Base-by-base conservation (phyloP, 2,329 filamentous ascomycete species). In the Aspergillus brunneoviolaceus region DNA sequence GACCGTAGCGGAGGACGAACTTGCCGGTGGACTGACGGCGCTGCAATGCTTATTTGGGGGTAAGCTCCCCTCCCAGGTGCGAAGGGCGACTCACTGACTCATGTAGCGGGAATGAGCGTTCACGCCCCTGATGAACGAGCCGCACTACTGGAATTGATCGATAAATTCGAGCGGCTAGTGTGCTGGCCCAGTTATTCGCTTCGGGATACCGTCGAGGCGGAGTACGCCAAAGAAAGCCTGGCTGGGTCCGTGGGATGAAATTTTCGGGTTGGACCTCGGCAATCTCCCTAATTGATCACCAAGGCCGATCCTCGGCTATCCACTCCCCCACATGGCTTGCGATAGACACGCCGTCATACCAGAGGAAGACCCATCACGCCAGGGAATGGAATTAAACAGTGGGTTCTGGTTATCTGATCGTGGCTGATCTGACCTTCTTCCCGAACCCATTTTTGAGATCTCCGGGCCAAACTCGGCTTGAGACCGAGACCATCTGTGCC, bases 1-100 rank as follows among this genome's bases (percentile, higher is more conserved):
- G 45, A 65, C 63, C 5, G 52, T 70, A 10, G 60, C 66, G 21
- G 60, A 65, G 21, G 51, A 60, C 6, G 64, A 71, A 31, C 51
- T 62, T 12, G 56, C 66, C 3, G 69, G 68, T 16, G 68, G 61
- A 35, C 51, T 69, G 21, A 54, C 69, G 12, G 65, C 66, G 21
- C 57, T 71, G 11, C 65, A 69, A n/a, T 70, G 66, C 51, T 58
- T 72, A 23, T 70, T 67, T 60, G 67, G 68, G 59, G 68, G 68
- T 70, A 65, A 49, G 60, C 2, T 11, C 42, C 31, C n/a, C 1
- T 39, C 4, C 6, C 10, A 11, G 9, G 6, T 31, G 33, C 14
- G 12, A 1, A 7, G 4, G 11, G 16, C 12, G 25, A 31, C n/a
- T 19, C 50, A 49, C 45, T 58, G 42, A 61, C 11, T 12, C 6